Evolutionary conservation across 805 yeast genomes (phyloP), one percentile per base, ranked within the genome.

Genomic region (Yarrowia divulgata): DNA sequence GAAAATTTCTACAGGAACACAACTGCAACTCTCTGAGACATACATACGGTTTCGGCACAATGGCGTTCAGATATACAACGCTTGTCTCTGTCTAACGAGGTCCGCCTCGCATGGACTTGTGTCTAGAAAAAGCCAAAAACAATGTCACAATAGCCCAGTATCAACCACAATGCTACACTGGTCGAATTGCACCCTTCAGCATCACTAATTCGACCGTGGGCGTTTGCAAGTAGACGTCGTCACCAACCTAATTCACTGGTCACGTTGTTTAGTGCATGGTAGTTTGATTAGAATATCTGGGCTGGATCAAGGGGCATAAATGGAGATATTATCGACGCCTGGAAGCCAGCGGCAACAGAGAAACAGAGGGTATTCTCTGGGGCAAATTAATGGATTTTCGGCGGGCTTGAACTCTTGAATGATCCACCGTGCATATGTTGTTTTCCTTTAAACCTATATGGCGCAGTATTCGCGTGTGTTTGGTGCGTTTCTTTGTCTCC

Each of bases 381-480:
- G 40, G 16, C 16, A 39, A 9, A 9, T 39, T 39, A 39, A 39
- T 39, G 14, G 40, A 13, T 39, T 39, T 39, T 10, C 10, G 13
- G 16, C 40, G 40, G 7, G 29, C 29, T 13, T 5, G 16, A 5
- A 39, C 40, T 10, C 45, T 16, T 16, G 19, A n/a, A 42, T 5
- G 45, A 42, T 42, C 46, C 46, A n/a, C 46, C 14, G 18, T 32
- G 58, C 43, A 54, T 35, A 32, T 35, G 18, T 16, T 50, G 58
- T 52, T 52, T 54, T 54, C 14, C 46, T 10, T 13, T 34, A 52
- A 52, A 54, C 60, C 34, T 54, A 39, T 37, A 37, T 37, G 60
- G 60, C 60, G 60, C 60, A 54, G 60, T 37, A 37, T 54, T 54
- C 60, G 60, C 60, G 60, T 54, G 60, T 54, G 60, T 54, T 54